Base-by-base conservation (phyloP, 441 rosid species). In the Jatropha multifida region DNA sequence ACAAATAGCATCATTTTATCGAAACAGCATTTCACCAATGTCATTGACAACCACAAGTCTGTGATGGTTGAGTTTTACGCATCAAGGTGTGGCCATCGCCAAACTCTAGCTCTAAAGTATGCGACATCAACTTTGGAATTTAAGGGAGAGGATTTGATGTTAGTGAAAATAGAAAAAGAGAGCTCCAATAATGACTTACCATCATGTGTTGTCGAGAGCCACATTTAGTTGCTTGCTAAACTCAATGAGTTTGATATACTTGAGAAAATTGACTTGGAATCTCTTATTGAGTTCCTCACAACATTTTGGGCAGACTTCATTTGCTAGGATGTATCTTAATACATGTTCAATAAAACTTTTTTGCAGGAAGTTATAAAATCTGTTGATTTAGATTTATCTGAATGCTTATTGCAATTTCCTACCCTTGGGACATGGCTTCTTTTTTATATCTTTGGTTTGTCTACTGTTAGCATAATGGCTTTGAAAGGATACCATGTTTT, bases 61-160 rank as follows among this genome's bases (percentile, higher is more conserved):
- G 99, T 94, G 32, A 85, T 96, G 98, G 97, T 96, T 32, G 99
- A 94, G 75, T 96, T 96, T 81, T 96, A 96, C 82, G 98, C 99
- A n/a, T 96, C 99, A 3, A 94, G 99, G 99, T 96, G 99, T 61
- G 98, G 98, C 3, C 98, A 93, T 72, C 92, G 99, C 75, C 97
- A 93, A 83, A 82, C 96, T 42, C 83, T 95, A 74, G 98, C 97
- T 78, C 99, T 98, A 20, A 98, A 96, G 78, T 96, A 94, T 37
- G 97, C 98, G 20, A 97, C 98, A 27, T 97, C 98, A 0, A 98
- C 97, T 23, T 89, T 98, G 23, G 97, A 87, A 77, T 81, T 96
- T 27, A 96, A 92, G 62, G 81, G 69, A 20, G 90, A 77, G 63
- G 82, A 65, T 3, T 97, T 94, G 67, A 88, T 78, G 72, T 74